Evolutionary conservation across 371 early-diverging fungal species (phyloP), one percentile per base, ranked within the genome.

Genomic region (Mucor racemosus): DNA sequence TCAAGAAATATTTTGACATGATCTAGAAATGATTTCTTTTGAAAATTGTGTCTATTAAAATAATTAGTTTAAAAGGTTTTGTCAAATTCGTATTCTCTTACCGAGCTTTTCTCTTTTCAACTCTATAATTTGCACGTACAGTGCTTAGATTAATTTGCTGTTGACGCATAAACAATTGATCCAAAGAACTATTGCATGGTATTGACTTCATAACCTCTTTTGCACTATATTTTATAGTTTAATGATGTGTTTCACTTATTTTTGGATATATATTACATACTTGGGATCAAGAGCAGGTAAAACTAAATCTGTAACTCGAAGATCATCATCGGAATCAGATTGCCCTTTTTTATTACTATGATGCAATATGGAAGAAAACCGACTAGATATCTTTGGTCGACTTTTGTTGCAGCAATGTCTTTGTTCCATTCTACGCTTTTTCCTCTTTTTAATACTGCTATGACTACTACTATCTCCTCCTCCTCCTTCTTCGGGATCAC

Each of bases 61-160:
- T 33, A 19, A 26, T 21, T 38, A 13, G 14, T 33, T 60, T 4
- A 31, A 36, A 13, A 9, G 9, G 5, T 11, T n/a, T 33, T 33
- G 19, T 58, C 7, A 9, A 19, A n/a, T 21, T 44, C 33, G 13
- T 26, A 26, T 61, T 35, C n/a, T 26, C 19, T 65, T 73, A 73
- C 73, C 73, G 66, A 46, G 56, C 60, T 60, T 48, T 62, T 60
- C 59, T 63, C 56, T 36, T 57, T 40, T 68, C 66, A 19, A 54
- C 13, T 65, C 78, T 62, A 67, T 82, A 82, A 54, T 77, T 82
- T 14, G 63, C 59, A 58, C 76, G 68, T 4, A 75, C 69, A 6
- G 76, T 75, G 26, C 76, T 75, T 6, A 75, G 60, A 56, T 75
- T 75, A 55, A 72, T 58, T 40, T 69, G 66, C 8, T 65, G 53